Percentiles rank a stretch among this genome's conserved stretches.
phyloP scores from a whole-genome alignment of 2,329 filamentous ascomycete species.

The Cryphonectria parasitica region DNA sequence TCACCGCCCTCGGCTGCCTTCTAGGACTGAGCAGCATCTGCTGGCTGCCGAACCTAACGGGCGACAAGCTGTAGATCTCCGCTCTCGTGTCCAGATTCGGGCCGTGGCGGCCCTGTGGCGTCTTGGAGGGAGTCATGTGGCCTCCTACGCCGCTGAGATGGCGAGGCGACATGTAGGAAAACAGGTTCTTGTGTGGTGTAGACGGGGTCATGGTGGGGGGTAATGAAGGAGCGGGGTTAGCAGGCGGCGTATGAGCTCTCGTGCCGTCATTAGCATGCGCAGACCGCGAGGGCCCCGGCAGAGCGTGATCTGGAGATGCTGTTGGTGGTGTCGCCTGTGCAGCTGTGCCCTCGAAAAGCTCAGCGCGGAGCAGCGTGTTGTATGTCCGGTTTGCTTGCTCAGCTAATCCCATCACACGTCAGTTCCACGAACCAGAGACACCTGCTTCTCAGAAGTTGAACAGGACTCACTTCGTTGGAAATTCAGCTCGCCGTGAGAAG shows the following conservation, averaged over 20 bases:
- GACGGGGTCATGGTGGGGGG: conserved; percentile 83
- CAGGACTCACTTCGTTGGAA: conserved; percentile 81
- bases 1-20: conserved; percentile 85
- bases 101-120: conserved; percentile 84
- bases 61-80: conserved; percentile 94
- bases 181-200: conserved; percentile 96
- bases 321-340: conserved; percentile 75
- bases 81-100: conserved; percentile 87
- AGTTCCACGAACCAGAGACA: conserved; percentile 21
- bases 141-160: conserved; percentile 72
- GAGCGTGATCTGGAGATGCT: conserved; percentile 61
- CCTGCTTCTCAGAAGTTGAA: neutral
- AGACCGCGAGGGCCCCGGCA: conserved; percentile 54
- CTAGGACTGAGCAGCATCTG: conserved; percentile 90
- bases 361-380: conserved; percentile 82
- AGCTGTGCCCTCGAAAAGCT: conserved; percentile 89
- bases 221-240: conserved; percentile 64
- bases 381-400: conserved; percentile 96
- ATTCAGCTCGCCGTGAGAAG: conserved; percentile 86
- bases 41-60: conserved; percentile 90
- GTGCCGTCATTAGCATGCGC: conserved; percentile 66
- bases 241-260: conserved; percentile 80
- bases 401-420: conserved; percentile 49
- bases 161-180: conserved; percentile 82
- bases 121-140: conserved; percentile 87